phyloP scores from a whole-genome alignment of 495 filamentous ascomycete genomes.

The Hyaloscypha finlandica region DNA sequence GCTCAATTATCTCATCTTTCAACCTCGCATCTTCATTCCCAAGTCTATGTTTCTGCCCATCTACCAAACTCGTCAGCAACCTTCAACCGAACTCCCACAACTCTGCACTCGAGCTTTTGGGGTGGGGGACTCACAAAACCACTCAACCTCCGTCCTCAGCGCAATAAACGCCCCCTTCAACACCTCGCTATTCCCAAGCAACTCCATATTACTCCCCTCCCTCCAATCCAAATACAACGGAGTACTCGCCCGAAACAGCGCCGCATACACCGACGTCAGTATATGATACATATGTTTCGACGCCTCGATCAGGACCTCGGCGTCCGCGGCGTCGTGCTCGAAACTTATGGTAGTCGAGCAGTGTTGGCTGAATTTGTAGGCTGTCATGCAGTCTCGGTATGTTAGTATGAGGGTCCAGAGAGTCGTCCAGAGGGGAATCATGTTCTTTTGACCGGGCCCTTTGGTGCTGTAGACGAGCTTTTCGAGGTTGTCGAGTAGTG shows the following conservation, averaged over 20 bases:
- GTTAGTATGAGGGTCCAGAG: neutral
- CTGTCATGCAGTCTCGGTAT: neutral
- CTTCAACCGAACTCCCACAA: neutral
- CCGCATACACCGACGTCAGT: neutral
- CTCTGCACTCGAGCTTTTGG: no score
- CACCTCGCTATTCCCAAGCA: slow-evolving; percentile 1
- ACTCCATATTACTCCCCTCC: neutral
- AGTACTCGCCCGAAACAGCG: neutral
- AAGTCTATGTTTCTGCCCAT: neutral
- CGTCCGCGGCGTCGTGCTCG: neutral
- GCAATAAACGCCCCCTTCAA: slow-evolving; percentile 3
- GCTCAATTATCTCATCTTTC: slow-evolving; percentile 1
- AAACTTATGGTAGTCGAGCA: neutral
- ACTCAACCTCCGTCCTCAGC: slow-evolving; percentile 1
- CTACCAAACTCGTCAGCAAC: neutral
- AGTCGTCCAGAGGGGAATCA: neutral
- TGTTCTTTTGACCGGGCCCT: neutral
- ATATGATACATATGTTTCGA: slow-evolving; percentile 6
- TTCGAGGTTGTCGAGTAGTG: neutral
- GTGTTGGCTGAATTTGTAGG: neutral
- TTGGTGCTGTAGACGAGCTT: neutral
- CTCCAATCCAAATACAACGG: slow-evolving; percentile 2
- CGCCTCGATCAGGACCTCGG: neutral
- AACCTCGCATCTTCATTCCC: slow-evolving; percentile 1
- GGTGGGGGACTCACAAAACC: neutral